Conservation (phyloP, 73 alveolate genomes). For the Blepharisma japonicum region DNA sequence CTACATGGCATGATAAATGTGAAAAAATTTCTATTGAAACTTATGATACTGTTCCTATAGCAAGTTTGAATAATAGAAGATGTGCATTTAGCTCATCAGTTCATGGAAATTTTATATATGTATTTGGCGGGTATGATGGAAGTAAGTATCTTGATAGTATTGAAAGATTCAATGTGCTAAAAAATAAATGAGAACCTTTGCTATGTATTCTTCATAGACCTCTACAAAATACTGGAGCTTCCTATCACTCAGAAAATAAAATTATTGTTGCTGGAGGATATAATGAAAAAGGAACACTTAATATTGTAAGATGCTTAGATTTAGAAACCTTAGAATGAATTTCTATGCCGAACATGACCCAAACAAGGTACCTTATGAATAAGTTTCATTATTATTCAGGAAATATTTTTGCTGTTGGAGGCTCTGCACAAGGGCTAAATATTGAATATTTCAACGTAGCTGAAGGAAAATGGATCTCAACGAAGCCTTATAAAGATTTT, state of each 20-base stretch:
- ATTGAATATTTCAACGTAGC: constrained; percentile 25
- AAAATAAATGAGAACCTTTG: constrained; percentile 49
- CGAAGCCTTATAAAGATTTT: constrained; percentile 27
- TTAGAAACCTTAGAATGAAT: constrained; percentile 60
- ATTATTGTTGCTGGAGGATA: constrained; percentile 71
- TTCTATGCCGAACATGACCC: constrained; percentile 58
- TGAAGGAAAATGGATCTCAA: constrained; percentile 24
- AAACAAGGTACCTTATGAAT: constrained; percentile 65
- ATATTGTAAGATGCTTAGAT: constrained; percentile 55
- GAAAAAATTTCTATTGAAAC: constrained; percentile 26
- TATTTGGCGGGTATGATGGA: constrained; percentile 77
- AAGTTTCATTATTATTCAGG: constrained; percentile 56
- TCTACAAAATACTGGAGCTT: constrained; percentile 61
- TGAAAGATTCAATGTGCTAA: constrained; percentile 49
- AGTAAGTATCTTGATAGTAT: constrained; percentile 58
- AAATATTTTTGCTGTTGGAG: constrained; percentile 71
- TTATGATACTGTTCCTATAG: constrained; percentile 25
- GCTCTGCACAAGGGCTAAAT: constrained; percentile 36
- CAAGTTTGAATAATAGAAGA: constrained; percentile 46
- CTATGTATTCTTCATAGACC: constrained; percentile 54
- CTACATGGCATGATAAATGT: constrained; percentile 33
- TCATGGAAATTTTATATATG: constrained; percentile 54
- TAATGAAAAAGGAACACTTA: constrained; percentile 60
- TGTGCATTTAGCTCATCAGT: constrained; percentile 68
- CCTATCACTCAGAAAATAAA: constrained; percentile 56